Percentiles rank a stretch among this genome's conserved stretches.
Evolutionary conservation across 2,329 filamentous ascomycete species (phyloP).

Genomic region (Xylariaceae sp.): DNA sequence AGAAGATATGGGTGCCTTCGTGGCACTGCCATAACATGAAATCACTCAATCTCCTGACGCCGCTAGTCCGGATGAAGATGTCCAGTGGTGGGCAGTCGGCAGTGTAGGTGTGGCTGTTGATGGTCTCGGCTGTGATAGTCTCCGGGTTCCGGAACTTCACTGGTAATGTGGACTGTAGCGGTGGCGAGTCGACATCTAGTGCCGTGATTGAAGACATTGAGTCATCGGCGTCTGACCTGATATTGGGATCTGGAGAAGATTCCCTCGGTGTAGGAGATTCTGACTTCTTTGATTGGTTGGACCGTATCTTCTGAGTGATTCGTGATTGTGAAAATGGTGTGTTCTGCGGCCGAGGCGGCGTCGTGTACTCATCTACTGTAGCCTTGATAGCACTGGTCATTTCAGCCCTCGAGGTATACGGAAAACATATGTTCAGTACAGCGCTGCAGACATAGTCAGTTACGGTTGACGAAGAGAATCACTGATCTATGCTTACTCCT

Average conservation of each 20-base stretch:
- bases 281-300: conserved; percentile 58
- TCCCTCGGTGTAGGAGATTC: conserved; percentile 54
- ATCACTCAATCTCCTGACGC: conserved; percentile 89
- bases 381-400: conserved; percentile 88
- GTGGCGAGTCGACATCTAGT: conserved; percentile 56
- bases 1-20: conserved; percentile 88
- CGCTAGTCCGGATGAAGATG: conserved; percentile 87
- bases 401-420: conserved; percentile 94
- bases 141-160: conserved; percentile 71
- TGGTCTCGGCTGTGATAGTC: conserved; percentile 78
- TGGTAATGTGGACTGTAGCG: conserved; percentile 42
- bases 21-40: conserved; percentile 99
- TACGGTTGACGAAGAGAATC: neutral
- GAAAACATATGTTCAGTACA: conserved; percentile 91
- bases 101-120: conserved; percentile 88
- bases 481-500: conserved; percentile 54
- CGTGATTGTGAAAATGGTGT: conserved; percentile 84
- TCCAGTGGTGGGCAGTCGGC: conserved; percentile 84
- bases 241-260: conserved; percentile 49
- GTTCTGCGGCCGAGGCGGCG: conserved; percentile 65
- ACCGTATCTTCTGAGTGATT: conserved; percentile 83
- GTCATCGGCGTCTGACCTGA: conserved; percentile 53
- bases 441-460: conserved; percentile 42
- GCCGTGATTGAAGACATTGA: conserved; percentile 65
- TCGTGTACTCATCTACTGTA: conserved; percentile 85